A percentile compares a stretch with the other conserved stretches of the same genome.
Evolutionary conservation across 176 grass and related monocot genomes (phyloP).

Genomic region (Phoenix dactylifera): DNA sequence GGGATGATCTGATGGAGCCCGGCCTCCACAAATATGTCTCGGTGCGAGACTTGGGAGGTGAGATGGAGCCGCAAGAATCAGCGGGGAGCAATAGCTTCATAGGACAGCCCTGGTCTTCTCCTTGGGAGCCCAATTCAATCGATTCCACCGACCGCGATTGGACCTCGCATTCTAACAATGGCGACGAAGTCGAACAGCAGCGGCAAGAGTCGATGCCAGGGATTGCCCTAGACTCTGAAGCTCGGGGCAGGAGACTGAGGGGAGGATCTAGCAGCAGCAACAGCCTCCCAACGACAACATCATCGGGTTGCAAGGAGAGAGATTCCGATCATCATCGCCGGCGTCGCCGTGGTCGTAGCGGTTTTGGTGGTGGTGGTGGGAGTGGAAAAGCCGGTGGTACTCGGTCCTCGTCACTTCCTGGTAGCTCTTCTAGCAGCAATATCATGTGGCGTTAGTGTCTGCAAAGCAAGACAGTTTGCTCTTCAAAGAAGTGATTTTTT

Average conservation of each 20-base stretch:
- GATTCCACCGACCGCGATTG: conserved; percentile 58
- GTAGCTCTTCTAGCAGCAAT: conserved; percentile 6
- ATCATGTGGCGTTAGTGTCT: background rate
- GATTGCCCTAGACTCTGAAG: conserved; percentile 9
- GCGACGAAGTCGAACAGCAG: conserved; percentile 55
- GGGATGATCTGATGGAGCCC: conserved; percentile 67
- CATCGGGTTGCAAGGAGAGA: background rate
- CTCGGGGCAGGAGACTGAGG: conserved; percentile 2
- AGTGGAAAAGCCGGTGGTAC: conserved; percentile 17
- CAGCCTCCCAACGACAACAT: too few species aligned
- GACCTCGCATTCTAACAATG: conserved; percentile 39
- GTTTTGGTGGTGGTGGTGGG: background rate
- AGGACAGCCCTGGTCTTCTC: conserved; percentile 45
- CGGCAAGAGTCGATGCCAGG: conserved; percentile 9
- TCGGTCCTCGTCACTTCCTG: background rate
- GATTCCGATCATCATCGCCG: background rate
- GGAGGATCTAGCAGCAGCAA: background rate
- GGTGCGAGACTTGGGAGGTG: conserved; percentile 45
- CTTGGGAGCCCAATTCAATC: conserved; percentile 68
- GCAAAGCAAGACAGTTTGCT: conserved; percentile 55
- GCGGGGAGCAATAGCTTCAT: conserved; percentile 87
- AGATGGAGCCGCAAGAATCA: conserved; percentile 63
- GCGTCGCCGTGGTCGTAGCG: conserved; percentile 6
- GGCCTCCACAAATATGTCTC: conserved; percentile 89
- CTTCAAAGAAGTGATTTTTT: conserved; percentile 14